Percentiles rank a stretch among this genome's conserved stretches.
phyloP scores from a whole-genome alignment of 2,329 filamentous ascomycete species.

The Monosporascus sp. region DNA sequence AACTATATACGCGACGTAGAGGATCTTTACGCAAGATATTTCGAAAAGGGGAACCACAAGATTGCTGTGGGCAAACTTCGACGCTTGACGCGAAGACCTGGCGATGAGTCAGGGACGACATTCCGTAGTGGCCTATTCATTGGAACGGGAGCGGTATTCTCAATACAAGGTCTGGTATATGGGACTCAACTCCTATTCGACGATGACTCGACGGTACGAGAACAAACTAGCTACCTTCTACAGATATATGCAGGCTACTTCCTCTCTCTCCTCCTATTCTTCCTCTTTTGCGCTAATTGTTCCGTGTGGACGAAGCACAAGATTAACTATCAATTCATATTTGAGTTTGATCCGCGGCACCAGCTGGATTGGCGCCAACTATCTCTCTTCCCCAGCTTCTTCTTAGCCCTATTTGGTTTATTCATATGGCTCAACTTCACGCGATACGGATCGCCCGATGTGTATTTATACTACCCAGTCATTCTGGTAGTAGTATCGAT shows the following conservation, averaged over 20 bases:
- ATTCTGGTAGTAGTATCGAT: slow-evolving; percentile 67
- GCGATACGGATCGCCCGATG: slow-evolving; percentile 54
- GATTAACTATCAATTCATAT: slow-evolving; percentile 95
- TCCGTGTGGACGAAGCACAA: slow-evolving; percentile 77
- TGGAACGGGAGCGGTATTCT: slow-evolving; percentile 62
- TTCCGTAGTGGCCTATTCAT: slow-evolving; percentile 63
- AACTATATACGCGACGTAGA: slow-evolving; percentile 75
- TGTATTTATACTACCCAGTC: slow-evolving; percentile 85
- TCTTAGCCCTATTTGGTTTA: slow-evolving; percentile 71
- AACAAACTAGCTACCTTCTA: slow-evolving; percentile 63
- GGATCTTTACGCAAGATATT: slow-evolving; percentile 90
- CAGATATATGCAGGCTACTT: slow-evolving; percentile 95
- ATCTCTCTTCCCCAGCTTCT: slow-evolving; percentile 79
- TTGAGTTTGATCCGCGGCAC: slow-evolving; percentile 87
- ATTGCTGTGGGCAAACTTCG: slow-evolving; percentile 84
- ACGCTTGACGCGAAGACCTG: slow-evolving; percentile 57
- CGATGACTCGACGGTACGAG: slow-evolving; percentile 40
- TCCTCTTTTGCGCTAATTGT: slow-evolving; percentile 82
- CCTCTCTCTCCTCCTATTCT: slow-evolving; percentile 71
- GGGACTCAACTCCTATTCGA: slow-evolving; percentile 49
- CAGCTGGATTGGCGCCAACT: slow-evolving; percentile 87
- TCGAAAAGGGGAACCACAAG: slow-evolving; percentile 90
- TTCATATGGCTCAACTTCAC: slow-evolving; percentile 89
- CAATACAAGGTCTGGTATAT: slow-evolving; percentile 60
- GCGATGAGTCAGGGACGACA: slow-evolving; percentile 51